Conservation (phyloP, 2,329 filamentous ascomycete species). For the Pyrenophora teres region DNA sequence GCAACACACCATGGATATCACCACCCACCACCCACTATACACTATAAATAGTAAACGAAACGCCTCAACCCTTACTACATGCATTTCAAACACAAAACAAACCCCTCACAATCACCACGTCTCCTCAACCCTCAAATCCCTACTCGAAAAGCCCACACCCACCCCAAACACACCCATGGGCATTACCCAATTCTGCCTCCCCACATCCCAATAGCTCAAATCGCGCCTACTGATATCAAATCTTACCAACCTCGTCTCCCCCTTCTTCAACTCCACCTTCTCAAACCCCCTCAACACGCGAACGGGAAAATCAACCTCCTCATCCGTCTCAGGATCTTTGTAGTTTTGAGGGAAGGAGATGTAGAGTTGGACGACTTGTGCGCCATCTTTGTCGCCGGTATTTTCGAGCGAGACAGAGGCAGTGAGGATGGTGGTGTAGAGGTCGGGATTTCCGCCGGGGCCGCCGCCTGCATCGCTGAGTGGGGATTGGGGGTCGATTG, state of each 20-base stretch:
- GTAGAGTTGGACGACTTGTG: slow-evolving; percentile 64
- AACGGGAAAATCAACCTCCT: slow-evolving; percentile 62
- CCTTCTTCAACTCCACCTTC: slow-evolving; percentile 45
- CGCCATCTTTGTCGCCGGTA: slow-evolving; percentile 60
- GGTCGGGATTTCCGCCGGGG: slow-evolving; percentile 69
- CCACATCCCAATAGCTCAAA: slow-evolving; percentile 50
- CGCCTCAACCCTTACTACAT: too few relatives aligned
- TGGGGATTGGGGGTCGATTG: slow-evolving; percentile 57
- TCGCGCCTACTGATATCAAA: slow-evolving; percentile 50
- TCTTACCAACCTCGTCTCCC: slow-evolving; percentile 31
- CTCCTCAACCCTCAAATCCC: slow-evolving; percentile 37
- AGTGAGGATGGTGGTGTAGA: slow-evolving; percentile 62
- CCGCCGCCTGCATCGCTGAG: slow-evolving; percentile 70
- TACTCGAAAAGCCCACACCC: slow-evolving; percentile 41
- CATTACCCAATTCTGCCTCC: slow-evolving; percentile 50
- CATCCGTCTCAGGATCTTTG: slow-evolving; percentile 49
- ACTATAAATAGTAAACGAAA: too few relatives aligned
- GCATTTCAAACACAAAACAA: not conserved
- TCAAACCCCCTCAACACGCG: slow-evolving; percentile 51
- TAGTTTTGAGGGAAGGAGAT: slow-evolving; percentile 54
- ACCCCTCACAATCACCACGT: slow-evolving; percentile 28
- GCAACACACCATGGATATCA: too few relatives aligned
- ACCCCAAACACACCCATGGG: slow-evolving; percentile 41
- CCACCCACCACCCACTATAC: too few relatives aligned
- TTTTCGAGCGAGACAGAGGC: slow-evolving; percentile 64